phyloP scores from a whole-genome alignment of 495 filamentous ascomycete species.

The Tuber aestivum region DNA sequence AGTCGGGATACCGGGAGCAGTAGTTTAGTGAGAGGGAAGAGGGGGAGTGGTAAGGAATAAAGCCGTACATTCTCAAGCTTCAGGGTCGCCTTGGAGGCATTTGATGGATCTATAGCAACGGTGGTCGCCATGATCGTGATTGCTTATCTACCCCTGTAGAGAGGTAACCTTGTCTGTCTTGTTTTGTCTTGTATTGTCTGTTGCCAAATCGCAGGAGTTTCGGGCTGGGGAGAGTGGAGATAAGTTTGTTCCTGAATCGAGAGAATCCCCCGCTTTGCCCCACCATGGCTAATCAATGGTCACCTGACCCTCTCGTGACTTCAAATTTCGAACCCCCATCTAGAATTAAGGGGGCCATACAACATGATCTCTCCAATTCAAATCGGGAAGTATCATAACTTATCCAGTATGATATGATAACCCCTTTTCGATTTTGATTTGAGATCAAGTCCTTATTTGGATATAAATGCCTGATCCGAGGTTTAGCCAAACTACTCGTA shows the following conservation, averaged over 20 bases:
- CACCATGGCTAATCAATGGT: not conserved
- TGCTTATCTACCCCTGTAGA: not conserved
- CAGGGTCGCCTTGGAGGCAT: slow-evolving; percentile 60
- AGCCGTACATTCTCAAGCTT: slow-evolving; percentile 64
- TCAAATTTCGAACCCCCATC: not conserved
- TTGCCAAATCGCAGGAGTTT: not conserved
- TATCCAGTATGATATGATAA: too few relatives aligned
- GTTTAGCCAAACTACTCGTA: too few relatives aligned
- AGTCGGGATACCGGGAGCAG: slow-evolving; percentile 15
- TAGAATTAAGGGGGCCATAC: not conserved
- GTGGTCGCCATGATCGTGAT: slow-evolving; percentile 20
- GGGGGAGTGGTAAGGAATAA: slow-evolving; percentile 41
- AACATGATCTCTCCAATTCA: too few relatives aligned
- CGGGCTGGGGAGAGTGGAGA: not conserved
- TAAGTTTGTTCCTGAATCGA: not conserved
- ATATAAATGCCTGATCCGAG: too few relatives aligned
- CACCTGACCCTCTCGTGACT: not conserved
- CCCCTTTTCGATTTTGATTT: too few relatives aligned
- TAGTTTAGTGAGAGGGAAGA: slow-evolving; percentile 10
- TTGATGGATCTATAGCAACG: slow-evolving; percentile 56
- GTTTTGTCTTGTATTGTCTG: not conserved
- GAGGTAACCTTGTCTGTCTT: not conserved
- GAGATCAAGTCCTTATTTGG: too few relatives aligned
- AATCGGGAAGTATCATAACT: too few relatives aligned
- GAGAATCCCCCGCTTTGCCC: not conserved